phyloP scores from a whole-genome alignment of 176 grass and related monocot species.

The Pontederia crassipes region DNA sequence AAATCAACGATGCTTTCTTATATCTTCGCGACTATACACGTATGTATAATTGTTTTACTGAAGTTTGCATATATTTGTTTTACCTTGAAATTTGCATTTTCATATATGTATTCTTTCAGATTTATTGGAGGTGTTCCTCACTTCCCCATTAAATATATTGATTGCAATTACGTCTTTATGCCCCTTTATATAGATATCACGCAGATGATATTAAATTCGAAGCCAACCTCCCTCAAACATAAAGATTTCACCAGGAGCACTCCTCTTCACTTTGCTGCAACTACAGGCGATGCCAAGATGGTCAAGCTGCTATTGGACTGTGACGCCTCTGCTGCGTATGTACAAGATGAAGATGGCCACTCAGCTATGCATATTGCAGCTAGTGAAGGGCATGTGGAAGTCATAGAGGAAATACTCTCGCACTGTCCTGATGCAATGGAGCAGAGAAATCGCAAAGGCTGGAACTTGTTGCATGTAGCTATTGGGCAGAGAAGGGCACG shows the following conservation, averaged over 20 bases:
- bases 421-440: constrained; percentile 18
- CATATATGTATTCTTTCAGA: too few species aligned
- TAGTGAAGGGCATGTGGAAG: too few species aligned
- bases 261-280: constrained; percentile 69
- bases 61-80: too few species aligned
- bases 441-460: not conserved
- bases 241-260: constrained; percentile 40
- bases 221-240: constrained; percentile 22
- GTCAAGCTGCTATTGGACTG: constrained; percentile 36
- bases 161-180: too few species aligned
- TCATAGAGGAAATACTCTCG: constrained; percentile 35
- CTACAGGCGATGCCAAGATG: constrained; percentile 25
- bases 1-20: too few species aligned
- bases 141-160: too few species aligned
- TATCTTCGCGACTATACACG: too few species aligned
- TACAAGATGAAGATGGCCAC: constrained; percentile 37
- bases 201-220: constrained; percentile 19
- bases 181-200: constrained; percentile 19
- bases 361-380: constrained; percentile 30
- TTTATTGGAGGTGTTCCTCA: too few species aligned
- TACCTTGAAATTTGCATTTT: too few species aligned
- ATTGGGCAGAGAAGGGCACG: not conserved
- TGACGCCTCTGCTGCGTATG: constrained; percentile 35
- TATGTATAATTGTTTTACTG: too few species aligned
- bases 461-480: not conserved